Evolutionary conservation across 805 yeast genomes (phyloP).

Genomic region (Cyberlindnera japonica): DNA sequence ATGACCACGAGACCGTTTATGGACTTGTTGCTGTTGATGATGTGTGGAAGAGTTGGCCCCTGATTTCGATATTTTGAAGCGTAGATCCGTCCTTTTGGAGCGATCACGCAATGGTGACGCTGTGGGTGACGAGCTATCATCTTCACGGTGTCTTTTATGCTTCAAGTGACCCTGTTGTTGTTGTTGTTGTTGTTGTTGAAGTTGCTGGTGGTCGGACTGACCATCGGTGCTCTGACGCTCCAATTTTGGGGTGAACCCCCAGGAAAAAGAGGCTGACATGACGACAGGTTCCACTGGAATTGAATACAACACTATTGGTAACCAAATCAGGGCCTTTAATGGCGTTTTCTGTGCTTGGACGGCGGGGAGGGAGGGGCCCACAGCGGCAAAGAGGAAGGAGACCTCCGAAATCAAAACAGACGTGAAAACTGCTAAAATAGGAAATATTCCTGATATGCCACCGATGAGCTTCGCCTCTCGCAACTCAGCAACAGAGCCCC

Average conservation of each 20-base stretch:
- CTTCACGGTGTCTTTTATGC: slow-evolving; percentile 6
- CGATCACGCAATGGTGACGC: neutral
- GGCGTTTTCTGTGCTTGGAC: too few species aligned
- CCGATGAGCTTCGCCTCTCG: too few species aligned
- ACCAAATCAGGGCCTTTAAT: too few species aligned
- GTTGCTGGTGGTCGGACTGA: neutral
- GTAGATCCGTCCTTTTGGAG: neutral
- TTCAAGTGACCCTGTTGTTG: neutral
- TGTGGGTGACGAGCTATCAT: neutral
- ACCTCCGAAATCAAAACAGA: too few species aligned
- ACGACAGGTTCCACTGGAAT: too few species aligned
- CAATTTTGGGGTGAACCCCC: slow-evolving; percentile 26
- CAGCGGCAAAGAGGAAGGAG: too few species aligned
- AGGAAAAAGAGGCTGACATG: slow-evolving; percentile 18
- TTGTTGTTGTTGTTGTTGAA: neutral
- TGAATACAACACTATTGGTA: too few species aligned
- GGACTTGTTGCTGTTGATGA: neutral
- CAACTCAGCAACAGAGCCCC: too few species aligned
- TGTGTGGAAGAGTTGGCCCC: neutral
- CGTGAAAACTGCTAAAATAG: too few species aligned
- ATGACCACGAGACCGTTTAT: slow-evolving; percentile 3
- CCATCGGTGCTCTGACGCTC: neutral
- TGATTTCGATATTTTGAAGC: slow-evolving; percentile 5
- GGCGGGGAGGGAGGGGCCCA: too few species aligned
- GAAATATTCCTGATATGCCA: too few species aligned